Conservation (phyloP, 1,284 basidiomycete genomes). For the Rhodotorula sp. region DNA sequence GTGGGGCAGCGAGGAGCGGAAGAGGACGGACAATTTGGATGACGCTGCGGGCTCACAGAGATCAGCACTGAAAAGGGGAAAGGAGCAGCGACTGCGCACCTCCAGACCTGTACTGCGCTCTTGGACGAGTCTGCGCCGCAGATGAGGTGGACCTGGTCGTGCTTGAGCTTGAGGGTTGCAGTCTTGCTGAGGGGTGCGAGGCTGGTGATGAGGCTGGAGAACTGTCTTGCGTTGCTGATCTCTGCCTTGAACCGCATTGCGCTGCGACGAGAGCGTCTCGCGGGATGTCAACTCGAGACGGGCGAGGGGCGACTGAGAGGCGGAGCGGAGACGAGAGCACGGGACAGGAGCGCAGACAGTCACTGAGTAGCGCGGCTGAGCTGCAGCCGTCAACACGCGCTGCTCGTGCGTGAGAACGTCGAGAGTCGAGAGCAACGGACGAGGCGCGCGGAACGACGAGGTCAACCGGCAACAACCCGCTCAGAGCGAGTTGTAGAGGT, state of each 20-base stretch:
- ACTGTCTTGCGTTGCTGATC: slow-evolving; percentile 44
- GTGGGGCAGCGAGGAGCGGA: no score
- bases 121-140: slow-evolving; percentile 44
- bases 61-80: no score
- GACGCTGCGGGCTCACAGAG: slow-evolving; percentile 12
- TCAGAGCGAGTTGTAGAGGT: no score
- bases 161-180: slow-evolving; percentile 49
- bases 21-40: slow-evolving; percentile 27
- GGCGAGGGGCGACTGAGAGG: not conserved
- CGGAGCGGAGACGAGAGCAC: not conserved
- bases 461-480: no score
- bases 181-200: slow-evolving; percentile 44
- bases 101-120: slow-evolving; percentile 49
- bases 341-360: no score
- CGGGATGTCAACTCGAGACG: not conserved
- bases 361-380: no score
- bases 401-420: no score
- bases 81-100: slow-evolving; percentile 23
- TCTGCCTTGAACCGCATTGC: slow-evolving; percentile 49
- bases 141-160: slow-evolving; percentile 48
- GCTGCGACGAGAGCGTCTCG: no score
- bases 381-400: no score
- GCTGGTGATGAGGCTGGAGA: slow-evolving; percentile 45
- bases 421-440: no score
- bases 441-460: no score